A percentile compares a stretch with the other conserved stretches of the same genome.
phyloP scores from a whole-genome alignment of 257 asterid genomes.

The Solanum ahanhuiri region DNA sequence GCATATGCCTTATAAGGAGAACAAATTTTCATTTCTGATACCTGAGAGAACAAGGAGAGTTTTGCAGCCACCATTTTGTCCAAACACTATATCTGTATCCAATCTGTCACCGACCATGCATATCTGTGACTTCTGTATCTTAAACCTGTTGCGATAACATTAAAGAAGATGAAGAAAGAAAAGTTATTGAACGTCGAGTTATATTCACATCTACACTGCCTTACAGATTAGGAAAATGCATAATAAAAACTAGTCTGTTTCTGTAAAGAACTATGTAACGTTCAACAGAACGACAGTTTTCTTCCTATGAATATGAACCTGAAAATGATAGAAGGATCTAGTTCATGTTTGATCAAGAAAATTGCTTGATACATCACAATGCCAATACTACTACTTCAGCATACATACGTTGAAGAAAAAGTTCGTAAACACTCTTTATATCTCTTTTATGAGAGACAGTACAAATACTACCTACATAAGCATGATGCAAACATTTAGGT shows the following conservation, averaged over 20 bases:
- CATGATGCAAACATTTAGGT: not conserved
- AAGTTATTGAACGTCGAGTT: not conserved
- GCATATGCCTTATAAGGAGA: not conserved
- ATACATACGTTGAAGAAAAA: not conserved
- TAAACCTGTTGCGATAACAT: constrained; percentile 39
- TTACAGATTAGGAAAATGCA: not conserved
- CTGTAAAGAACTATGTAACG: not conserved
- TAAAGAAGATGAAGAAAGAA: not conserved
- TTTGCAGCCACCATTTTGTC: constrained; percentile 96
- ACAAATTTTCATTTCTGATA: not conserved
- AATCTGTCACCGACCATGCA: constrained; percentile 98
- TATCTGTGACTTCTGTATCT: constrained; percentile 81
- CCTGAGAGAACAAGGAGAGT: constrained; percentile 98
- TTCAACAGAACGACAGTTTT: not conserved
- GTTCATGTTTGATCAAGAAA: not conserved
- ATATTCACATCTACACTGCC: not conserved
- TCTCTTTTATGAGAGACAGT: not conserved
- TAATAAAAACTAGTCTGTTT: not conserved
- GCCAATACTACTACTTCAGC: not conserved
- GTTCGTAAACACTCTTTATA: not conserved
- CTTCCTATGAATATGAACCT: not conserved
- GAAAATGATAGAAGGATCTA: not conserved
- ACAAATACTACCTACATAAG: not conserved
- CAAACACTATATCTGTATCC: constrained; percentile 88
- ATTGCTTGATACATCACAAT: not conserved